These are phyloP conservation scores for Solanum etuberosum DNA, from an alignment of 257 asterid genomes.

Conservation along the genomic window DNA sequence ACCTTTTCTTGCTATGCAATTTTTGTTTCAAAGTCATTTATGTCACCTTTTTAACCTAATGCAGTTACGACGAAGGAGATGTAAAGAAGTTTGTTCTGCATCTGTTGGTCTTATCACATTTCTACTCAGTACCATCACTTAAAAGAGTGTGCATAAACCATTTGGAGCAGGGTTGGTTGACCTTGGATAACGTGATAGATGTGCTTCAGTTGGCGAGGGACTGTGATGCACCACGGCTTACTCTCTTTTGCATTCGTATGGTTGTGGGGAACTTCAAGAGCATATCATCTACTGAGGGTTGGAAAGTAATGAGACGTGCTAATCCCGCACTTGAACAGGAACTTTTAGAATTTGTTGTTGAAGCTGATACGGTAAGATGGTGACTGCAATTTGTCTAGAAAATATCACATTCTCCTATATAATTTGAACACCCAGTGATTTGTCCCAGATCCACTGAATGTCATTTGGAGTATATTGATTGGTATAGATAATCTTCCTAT, in stretches of 20 bases:
- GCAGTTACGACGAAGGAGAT: slow-evolving; percentile 69
- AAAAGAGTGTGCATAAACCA: slow-evolving; percentile 42
- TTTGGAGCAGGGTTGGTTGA: slow-evolving; percentile 57
- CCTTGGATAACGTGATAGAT: slow-evolving; percentile 54
- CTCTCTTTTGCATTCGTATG: slow-evolving; percentile 44
- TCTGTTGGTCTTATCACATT: slow-evolving; percentile 68
- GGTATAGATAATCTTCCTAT: not conserved
- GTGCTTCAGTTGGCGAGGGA: slow-evolving; percentile 63
- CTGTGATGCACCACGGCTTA: slow-evolving; percentile 67
- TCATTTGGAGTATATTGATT: not conserved
- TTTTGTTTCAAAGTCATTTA: not conserved
- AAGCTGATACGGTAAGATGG: slow-evolving; percentile 76
- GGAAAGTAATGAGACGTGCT: slow-evolving; percentile 74
- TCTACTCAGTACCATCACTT: slow-evolving; percentile 47
- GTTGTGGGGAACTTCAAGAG: slow-evolving; percentile 54
- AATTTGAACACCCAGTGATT: not conserved
- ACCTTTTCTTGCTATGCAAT: no score
- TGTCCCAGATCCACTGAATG: not conserved
- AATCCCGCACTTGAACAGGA: slow-evolving; percentile 81
- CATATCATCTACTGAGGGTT: slow-evolving; percentile 64
- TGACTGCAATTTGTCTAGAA: not conserved
- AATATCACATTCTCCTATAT: not conserved
- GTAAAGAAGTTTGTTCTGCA: slow-evolving; percentile 73
- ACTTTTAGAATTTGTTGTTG: slow-evolving; percentile 60
- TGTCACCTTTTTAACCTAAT: not conserved